Evolutionary conservation across 768 basidiomycete species (phyloP).

Genomic region (Boletus bicolor): DNA sequence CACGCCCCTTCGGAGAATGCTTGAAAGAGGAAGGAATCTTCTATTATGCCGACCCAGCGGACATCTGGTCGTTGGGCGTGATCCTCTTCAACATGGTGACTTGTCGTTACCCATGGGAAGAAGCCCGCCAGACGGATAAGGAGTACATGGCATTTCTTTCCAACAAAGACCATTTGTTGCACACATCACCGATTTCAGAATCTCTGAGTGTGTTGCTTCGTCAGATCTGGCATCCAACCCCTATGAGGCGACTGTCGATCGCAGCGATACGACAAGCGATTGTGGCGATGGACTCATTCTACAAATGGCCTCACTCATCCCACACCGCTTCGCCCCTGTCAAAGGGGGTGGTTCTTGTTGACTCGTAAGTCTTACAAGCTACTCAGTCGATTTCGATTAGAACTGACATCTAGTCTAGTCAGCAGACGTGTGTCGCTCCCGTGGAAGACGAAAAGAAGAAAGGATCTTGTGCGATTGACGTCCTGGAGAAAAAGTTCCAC

Average conservation of each 20-base stretch:
- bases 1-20: conserved; percentile 44
- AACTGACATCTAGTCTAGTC: conserved; percentile 5
- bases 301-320: neutral
- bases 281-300: conserved; percentile 14
- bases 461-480: neutral
- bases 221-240: conserved; percentile 16
- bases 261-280: conserved; percentile 18
- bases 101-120: conserved; percentile 32
- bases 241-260: conserved; percentile 14
- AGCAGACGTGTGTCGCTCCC: conserved; percentile 10
- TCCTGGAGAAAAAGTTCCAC: neutral
- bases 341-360: neutral
- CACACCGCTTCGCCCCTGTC: neutral
- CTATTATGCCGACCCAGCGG: conserved; percentile 31
- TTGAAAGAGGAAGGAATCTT: conserved; percentile 38
- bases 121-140: conserved; percentile 1
- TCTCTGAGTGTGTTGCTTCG: conserved; percentile 3
- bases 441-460: neutral
- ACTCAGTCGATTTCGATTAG: neutral
- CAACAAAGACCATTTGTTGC: neutral
- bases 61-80: conserved; percentile 74
- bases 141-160: conserved; percentile 2
- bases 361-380: conserved; percentile 11
- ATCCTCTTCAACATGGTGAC: conserved; percentile 85
- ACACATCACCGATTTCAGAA: conserved; percentile 9